Evolutionary conservation across 169 alveolate species (phyloP).

Genomic region (Cryptosporidium muris): DNA sequence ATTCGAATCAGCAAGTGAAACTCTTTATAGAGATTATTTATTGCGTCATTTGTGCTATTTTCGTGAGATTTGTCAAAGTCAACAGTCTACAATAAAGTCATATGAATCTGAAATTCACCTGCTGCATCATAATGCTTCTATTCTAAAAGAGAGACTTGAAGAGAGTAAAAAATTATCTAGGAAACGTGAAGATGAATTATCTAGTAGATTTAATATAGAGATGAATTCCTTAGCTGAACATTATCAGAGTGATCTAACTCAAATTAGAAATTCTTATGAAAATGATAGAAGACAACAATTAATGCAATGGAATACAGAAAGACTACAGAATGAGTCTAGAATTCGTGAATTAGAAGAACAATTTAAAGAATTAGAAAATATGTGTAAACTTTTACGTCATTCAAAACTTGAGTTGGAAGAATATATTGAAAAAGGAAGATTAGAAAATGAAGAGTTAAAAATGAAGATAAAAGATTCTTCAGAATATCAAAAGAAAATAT

Average conservation of each 20-base stretch:
- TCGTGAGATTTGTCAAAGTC: conserved; percentile 34
- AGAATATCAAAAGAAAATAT: conserved; percentile 10
- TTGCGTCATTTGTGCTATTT: conserved; percentile 29
- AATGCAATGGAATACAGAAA: conserved; percentile 47
- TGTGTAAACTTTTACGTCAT: conserved; percentile 14
- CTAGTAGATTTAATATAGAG: conserved; percentile 35
- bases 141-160: conserved; percentile 13
- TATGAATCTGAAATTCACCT: conserved; percentile 20
- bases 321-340: conserved; percentile 14
- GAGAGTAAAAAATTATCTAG: conserved; percentile 25
- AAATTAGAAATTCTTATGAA: conserved; percentile 25
- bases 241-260: conserved; percentile 17
- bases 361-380: conserved; percentile 5
- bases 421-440: conserved; percentile 15
- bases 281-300: conserved; percentile 3
- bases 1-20: conserved; percentile 51
- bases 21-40: conserved; percentile 22
- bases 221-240: conserved; percentile 17
- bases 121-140: conserved; percentile 1
- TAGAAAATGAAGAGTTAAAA: conserved; percentile 8
- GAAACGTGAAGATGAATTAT: conserved; percentile 25
- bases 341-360: conserved; percentile 32
- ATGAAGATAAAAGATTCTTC: conserved; percentile 21
- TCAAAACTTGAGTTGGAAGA: conserved; percentile 38
- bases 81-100: conserved; percentile 1